A percentile compares a stretch with the other conserved stretches of the same genome.
phyloP scores from a whole-genome alignment of 139 green algal species.

The Eudorina sp. region DNA sequence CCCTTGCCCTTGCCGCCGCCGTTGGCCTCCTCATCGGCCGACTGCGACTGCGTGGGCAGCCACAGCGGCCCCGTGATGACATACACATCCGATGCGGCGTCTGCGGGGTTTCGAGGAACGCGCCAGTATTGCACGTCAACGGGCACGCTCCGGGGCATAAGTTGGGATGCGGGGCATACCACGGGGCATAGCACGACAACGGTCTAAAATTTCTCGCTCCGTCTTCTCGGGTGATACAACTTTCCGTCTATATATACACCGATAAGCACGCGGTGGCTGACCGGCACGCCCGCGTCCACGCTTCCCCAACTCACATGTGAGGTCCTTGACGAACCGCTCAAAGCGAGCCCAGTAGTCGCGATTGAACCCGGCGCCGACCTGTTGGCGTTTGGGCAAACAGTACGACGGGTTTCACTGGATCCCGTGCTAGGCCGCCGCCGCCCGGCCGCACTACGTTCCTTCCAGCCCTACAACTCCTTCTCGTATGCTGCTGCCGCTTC shows the following conservation, averaged over 20 bases:
- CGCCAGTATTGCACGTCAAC: not conserved
- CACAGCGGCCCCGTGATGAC: conserved; percentile 91
- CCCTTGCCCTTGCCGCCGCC: not conserved
- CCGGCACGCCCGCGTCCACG: not conserved
- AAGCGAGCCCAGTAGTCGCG: conserved; percentile 97
- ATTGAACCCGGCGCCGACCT: conserved; percentile 85
- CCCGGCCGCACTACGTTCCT: too few species aligned
- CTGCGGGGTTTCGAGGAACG: not conserved
- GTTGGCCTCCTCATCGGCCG: not conserved
- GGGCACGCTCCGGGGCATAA: not conserved
- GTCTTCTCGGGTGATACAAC: too few species aligned
- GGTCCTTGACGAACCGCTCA: conserved; percentile 87
- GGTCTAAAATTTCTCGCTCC: not conserved
- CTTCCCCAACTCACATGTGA: conserved; percentile 49
- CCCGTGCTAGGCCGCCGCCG: too few species aligned
- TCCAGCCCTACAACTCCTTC: too few species aligned
- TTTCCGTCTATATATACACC: too few species aligned
- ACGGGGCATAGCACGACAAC: not conserved
- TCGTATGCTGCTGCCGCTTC: too few species aligned
- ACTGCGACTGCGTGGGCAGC: conserved; percentile 56
- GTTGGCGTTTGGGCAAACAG: not conserved
- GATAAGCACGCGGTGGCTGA: too few species aligned
- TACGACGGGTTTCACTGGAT: too few species aligned
- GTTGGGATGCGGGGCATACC: not conserved
- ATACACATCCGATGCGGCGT: conserved; percentile 76